A percentile compares a stretch with the other conserved stretches of the same genome.
These are phyloP conservation scores for Silybum marianum DNA, from an alignment of 129 eudicot genomes.

Conservation along the genomic window DNA sequence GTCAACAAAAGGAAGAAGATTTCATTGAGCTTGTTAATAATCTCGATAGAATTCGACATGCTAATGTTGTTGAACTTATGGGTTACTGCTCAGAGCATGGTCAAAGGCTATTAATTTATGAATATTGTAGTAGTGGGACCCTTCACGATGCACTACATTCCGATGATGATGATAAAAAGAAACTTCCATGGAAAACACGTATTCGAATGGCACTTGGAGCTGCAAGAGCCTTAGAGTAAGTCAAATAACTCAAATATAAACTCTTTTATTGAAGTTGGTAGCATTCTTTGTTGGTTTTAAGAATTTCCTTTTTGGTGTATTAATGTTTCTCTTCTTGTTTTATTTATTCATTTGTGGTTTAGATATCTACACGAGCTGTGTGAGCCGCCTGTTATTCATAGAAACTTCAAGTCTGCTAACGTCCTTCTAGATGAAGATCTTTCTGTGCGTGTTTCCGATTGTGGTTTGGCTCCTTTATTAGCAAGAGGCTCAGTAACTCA, in stretches of 20 bases:
- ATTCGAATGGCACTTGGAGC: conserved; percentile 97
- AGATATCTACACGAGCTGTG: conserved; percentile 94
- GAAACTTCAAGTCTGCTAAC: conserved; percentile 92
- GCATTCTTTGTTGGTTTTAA: neutral
- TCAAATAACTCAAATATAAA: conserved; percentile 1
- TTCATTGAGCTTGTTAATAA: conserved; percentile 78
- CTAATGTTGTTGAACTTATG: conserved; percentile 87
- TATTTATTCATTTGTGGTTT: conserved; percentile 10
- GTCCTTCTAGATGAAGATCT: conserved; percentile 95
- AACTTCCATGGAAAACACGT: conserved; percentile 85
- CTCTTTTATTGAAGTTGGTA: neutral
- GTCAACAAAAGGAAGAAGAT: conserved; percentile 81
- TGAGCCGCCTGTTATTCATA: conserved; percentile 89
- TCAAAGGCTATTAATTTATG: conserved; percentile 75
- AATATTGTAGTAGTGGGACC: conserved; percentile 77
- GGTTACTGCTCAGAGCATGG: conserved; percentile 95
- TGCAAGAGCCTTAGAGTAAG: conserved; percentile 98
- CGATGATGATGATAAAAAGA: conserved; percentile 75
- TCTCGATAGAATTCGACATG: conserved; percentile 84
- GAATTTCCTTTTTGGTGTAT: conserved; percentile 7
- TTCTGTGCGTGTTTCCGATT: conserved; percentile 83
- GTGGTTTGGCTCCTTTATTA: conserved; percentile 84
- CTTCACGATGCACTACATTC: conserved; percentile 83
- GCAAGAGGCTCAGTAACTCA: conserved; percentile 83
- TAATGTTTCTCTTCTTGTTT: conserved; percentile 19